Evolutionary conservation across 1,139 yeast genomes (phyloP), one percentile per base, ranked within the genome.

Genomic region (Lodderomyces orthopsilosis): DNA sequence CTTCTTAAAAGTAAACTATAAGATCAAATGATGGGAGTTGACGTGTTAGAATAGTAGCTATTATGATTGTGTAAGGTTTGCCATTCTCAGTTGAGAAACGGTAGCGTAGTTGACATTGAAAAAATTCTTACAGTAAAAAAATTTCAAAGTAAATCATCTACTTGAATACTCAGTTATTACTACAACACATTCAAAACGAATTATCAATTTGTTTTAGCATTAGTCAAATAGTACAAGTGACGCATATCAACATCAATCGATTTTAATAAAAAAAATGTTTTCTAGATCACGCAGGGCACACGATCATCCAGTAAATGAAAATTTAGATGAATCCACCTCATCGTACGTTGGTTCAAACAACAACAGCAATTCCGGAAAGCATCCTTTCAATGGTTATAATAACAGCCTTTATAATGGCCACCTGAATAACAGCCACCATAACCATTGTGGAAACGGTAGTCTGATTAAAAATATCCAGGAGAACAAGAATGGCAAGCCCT

Each of bases 401-500:
- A 32, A 18, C 37, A 38, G 15, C 28, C 33, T 27, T 32, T 30
- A 15, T 9, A 24, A 38, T 22, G 34, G 26, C 23, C 37, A 37
- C 30, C 36, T 36, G 22, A 26, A 37, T 30, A 30, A 40, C 19
- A 37, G 37, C 34, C 33, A 42, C 13, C 38, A 41, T 24, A 34
- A 45, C 19, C 41, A 40, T 14, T 37, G 39, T 32, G 24, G 35
- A 23, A 35, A 52, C 61, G 42, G 66, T 68, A 41, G 70, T 72
- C 28, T 21, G 13, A 36, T 38, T 10, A 21, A 42, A 26, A 55
- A 64, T 41, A 68, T 72, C 40, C 74, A 75, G 9, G 58, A 65
- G 33, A 73, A 73, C 51, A 61, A 59, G 43, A 67, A 62, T 21
- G 62, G 74, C 40, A 62, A 66, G 49, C 55, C 62, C 38, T 81